phyloP scores from a whole-genome alignment of 1,139 yeast genomes.

The Saccharomyces hybrid region DNA sequence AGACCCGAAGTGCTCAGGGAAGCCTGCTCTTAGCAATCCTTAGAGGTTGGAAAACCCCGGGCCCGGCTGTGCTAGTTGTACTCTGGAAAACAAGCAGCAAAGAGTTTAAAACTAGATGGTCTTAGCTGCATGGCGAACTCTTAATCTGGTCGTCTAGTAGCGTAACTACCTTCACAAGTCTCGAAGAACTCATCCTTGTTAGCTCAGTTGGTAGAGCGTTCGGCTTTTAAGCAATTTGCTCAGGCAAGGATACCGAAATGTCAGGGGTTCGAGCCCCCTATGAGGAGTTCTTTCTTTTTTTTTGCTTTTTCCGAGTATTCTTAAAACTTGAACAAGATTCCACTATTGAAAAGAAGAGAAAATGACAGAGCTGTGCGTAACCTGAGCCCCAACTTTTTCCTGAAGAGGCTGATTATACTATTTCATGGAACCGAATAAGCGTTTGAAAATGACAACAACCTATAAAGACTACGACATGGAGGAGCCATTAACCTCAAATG shows the following conservation, averaged over 20 bases:
- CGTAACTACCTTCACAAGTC: no score
- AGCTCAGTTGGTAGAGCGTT: constrained; percentile 35
- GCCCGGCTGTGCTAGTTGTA: no score
- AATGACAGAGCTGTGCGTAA: not conserved
- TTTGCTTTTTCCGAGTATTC: constrained; percentile 1
- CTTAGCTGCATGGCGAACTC: no score
- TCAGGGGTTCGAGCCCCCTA: constrained; percentile 37
- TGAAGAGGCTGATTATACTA: not conserved
- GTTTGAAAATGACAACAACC: not conserved
- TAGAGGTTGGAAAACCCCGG: no score
- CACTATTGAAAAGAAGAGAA: not conserved
- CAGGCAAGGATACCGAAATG: constrained; percentile 33
- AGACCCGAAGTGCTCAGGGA: no score
- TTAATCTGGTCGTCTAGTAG: no score
- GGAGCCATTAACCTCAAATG: constrained; percentile 35
- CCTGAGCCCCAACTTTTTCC: not conserved
- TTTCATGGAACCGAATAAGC: not conserved
- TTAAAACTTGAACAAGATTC: not conserved
- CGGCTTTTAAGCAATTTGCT: constrained; percentile 29
- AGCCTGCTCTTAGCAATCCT: no score
- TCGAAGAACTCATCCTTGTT: constrained; percentile 32
- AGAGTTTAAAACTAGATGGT: no score
- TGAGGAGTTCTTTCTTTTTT: constrained; percentile 30
- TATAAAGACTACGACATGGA: constrained; percentile 20
- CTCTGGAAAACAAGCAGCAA: no score